phyloP scores from a whole-genome alignment of 306 rosid genomes.

The Gynostemma pentaphyllum region DNA sequence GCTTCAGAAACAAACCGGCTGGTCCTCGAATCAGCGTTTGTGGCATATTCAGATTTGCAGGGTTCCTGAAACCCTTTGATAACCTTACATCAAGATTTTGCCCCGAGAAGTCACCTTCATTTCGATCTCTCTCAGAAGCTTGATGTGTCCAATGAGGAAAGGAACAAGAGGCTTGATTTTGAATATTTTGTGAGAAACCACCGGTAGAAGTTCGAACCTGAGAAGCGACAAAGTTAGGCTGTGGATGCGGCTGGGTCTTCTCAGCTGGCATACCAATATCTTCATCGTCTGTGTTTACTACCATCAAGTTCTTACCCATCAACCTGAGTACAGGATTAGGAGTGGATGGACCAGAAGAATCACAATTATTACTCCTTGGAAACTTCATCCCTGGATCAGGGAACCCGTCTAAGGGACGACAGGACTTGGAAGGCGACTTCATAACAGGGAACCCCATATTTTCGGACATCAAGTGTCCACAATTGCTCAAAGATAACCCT shows the following conservation, averaged over 20 bases:
- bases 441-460: neutral
- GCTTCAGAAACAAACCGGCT: constrained; percentile 15
- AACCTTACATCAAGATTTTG: constrained; percentile 17
- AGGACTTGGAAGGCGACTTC: neutral
- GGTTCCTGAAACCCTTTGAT: constrained; percentile 13
- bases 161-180: constrained; percentile 14
- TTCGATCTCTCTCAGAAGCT: constrained; percentile 20
- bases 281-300: constrained; percentile 34
- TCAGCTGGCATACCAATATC: constrained; percentile 21
- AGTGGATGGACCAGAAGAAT: constrained; percentile 34
- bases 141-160: constrained; percentile 18
- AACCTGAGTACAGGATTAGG: constrained; percentile 41
- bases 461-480: neutral
- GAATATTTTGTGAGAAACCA: constrained; percentile 14
- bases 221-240: constrained; percentile 11
- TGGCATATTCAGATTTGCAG: neutral
- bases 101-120: constrained; percentile 14
- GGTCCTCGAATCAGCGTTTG: constrained; percentile 15
- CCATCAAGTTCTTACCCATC: constrained; percentile 66
- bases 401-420: neutral
- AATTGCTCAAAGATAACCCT: constrained; percentile 11
- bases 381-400: constrained; percentile 17
- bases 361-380: constrained; percentile 16
- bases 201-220: constrained; percentile 21
- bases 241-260: constrained; percentile 20